A percentile compares a stretch with the other conserved stretches of the same genome.
Evolutionary conservation across 179 eudicot genomes (phyloP).

Genomic region (Beta lomatogona): DNA sequence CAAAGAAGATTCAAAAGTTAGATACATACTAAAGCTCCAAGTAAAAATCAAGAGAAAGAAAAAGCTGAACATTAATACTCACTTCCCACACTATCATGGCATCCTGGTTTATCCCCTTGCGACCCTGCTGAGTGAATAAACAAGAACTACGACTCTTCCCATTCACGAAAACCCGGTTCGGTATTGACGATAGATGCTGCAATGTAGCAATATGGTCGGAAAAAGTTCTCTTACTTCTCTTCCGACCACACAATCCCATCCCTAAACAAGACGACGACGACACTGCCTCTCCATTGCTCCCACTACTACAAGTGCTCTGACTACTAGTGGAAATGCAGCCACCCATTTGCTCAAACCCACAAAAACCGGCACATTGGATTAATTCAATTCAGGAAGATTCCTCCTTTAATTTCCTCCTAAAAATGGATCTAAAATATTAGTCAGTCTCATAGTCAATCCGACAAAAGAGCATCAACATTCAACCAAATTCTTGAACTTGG

Average conservation of each 20-base stretch:
- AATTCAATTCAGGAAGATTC: conserved; percentile 23
- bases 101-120: conserved; percentile 97
- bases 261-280: conserved; percentile 58
- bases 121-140: conserved; percentile 94
- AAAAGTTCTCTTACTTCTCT: conserved; percentile 62
- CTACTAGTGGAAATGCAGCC: conserved; percentile 77
- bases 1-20: conserved; percentile 20
- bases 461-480: conserved; percentile 24
- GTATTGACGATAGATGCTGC: conserved; percentile 84
- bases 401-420: conserved; percentile 17
- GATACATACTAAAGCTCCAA: conserved; percentile 11
- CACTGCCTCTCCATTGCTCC: conserved; percentile 60
- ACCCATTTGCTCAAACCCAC: conserved; percentile 67
- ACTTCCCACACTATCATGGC: conserved; percentile 99
- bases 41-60: conserved; percentile 7
- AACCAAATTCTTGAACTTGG: conserved; percentile 2
- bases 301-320: conserved; percentile 64
- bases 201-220: conserved; percentile 58
- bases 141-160: conserved; percentile 87
- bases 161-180: conserved; percentile 70
- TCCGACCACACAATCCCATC: conserved; percentile 50
- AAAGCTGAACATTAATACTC: conserved; percentile 29
- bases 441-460: conserved; percentile 19
- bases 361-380: conserved; percentile 34
- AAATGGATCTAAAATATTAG: conserved; percentile 17